Base-by-base conservation (phyloP, 2,329 filamentous ascomycete genomes). In the Dichotomopilus funicola region DNA sequence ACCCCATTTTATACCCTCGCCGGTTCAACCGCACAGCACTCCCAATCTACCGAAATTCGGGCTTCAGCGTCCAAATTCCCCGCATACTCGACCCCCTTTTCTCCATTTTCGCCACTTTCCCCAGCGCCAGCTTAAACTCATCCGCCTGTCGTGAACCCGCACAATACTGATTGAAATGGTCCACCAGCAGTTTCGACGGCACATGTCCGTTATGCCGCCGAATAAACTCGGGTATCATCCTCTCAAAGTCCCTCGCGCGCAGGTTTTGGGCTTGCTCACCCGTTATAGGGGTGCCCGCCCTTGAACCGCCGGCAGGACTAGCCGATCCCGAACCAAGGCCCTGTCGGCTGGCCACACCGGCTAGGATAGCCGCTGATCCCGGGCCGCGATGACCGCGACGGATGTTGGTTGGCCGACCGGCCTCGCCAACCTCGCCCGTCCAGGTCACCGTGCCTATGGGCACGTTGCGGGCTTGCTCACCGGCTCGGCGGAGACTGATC, bases 401-500 rank as follows among this genome's bases (percentile, higher is more conserved):
- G 55, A 63, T 68, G 56, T 68, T 75, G 55, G 70, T 73, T 1
- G 88, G 87, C 38, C 88, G 78, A 1, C 91, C 92, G 4, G 84
- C 85, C 49, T 86, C 80, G 8, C 92, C 92, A 47, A 88, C 83
- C 63, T 88, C 83, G 1, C 94, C 92, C 0, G 92, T 97, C 92
- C 92, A 97, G 0, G 92, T 96, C 7, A 94, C 89, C 0, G 88
- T 90, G 6, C 92, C 92, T 36, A 90, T 85, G 0, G 89, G 89
- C 1, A 92, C 76, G 7, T 76, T 79, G 9, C 83, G 79, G 2
- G 91, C 90, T 35, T 86, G 79, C 65, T 91, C 82, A 43, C 82
- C 85, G 8, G 90, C 85, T 57, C 82, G 82, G 35, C 85, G 82
- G 1, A 97, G 81, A 61, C 89, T 86, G 27, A 80, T 81, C 0